Conservation (phyloP, 805 yeast species). For the Pichia deserticola region DNA sequence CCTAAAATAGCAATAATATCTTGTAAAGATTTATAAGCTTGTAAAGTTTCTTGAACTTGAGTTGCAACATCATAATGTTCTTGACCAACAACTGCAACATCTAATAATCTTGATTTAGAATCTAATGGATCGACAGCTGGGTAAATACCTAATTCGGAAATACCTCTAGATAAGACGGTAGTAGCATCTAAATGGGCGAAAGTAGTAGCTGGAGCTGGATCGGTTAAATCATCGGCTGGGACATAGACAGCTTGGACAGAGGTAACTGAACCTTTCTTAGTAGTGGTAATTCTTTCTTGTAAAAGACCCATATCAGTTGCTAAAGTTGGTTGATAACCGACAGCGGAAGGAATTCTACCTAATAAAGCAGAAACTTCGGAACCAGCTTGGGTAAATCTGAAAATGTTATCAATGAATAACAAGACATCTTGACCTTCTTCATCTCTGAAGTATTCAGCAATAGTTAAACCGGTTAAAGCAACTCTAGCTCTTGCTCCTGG, state of each 20-base stretch:
- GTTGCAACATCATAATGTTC: conserved; percentile 97
- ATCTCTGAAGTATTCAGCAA: conserved; percentile 99
- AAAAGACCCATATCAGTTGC: conserved; percentile 99
- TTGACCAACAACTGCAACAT: conserved; percentile 94
- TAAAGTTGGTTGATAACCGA: conserved; percentile 99
- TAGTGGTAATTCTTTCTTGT: conserved; percentile 99
- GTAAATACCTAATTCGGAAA: conserved; percentile 99
- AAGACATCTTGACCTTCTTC: conserved; percentile 99
- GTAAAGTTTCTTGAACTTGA: conserved; percentile 94
- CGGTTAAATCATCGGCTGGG: conserved; percentile 99
- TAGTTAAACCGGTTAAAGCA: conserved; percentile 98
- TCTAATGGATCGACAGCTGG: conserved; percentile 99
- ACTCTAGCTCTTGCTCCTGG: conserved; percentile 99
- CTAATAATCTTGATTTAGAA: conserved; percentile 97
- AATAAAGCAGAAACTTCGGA: conserved; percentile 99
- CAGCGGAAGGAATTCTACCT: conserved; percentile 99
- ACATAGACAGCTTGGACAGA: conserved; percentile 99
- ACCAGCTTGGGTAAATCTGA: conserved; percentile 99
- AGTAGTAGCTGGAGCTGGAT: conserved; percentile 99
- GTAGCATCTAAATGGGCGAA: conserved; percentile 99
- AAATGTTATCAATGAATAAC: conserved; percentile 98
- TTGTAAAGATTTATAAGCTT: conserved; percentile 99
- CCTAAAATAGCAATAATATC: conserved; percentile 99
- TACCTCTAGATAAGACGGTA: conserved; percentile 99
- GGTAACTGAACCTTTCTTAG: conserved; percentile 99